Evolutionary conservation across 495 filamentous ascomycete genomes (phyloP).

Genomic region (Elaphomyces granulatus): DNA sequence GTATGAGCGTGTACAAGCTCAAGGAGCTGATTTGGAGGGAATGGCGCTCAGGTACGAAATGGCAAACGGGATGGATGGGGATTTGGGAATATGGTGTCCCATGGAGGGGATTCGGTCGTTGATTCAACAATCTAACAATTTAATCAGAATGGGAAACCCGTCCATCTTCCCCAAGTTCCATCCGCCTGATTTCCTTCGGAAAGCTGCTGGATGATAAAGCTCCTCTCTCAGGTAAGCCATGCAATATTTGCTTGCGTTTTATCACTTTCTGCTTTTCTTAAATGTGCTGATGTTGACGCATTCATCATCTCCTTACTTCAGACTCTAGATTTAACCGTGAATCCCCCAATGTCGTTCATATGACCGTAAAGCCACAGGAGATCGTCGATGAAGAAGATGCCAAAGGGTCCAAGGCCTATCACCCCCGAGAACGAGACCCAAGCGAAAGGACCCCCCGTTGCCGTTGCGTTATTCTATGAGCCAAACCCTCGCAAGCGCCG

Average conservation of each 20-base stretch:
- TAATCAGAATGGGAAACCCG: slow-evolving; percentile 67
- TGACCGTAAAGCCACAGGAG: slow-evolving; percentile 84
- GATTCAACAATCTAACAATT: background rate
- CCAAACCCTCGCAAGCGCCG: too few species aligned
- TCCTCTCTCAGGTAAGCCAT: slow-evolving; percentile 49
- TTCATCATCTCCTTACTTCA: slow-evolving; percentile 20
- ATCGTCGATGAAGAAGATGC: slow-evolving; percentile 80
- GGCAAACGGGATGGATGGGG: too few species aligned
- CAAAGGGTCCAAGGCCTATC: slow-evolving; percentile 54
- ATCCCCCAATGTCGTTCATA: slow-evolving; percentile 72
- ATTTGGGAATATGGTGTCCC: too few species aligned
- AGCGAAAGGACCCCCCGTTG: slow-evolving; percentile 53
- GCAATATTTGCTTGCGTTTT: slow-evolving; percentile 8
- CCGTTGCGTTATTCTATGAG: slow-evolving; percentile 70
- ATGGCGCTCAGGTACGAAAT: slow-evolving; percentile 72
- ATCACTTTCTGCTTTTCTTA: background rate
- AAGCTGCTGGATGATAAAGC: slow-evolving; percentile 78
- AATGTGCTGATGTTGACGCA: background rate
- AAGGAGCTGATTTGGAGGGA: slow-evolving; percentile 86
- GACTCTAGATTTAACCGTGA: slow-evolving; percentile 66
- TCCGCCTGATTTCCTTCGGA: slow-evolving; percentile 79
- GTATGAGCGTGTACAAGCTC: slow-evolving; percentile 77
- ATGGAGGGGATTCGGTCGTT: background rate
- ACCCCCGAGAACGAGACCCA: slow-evolving; percentile 41
- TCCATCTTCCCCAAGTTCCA: slow-evolving; percentile 68